Percentiles rank a stretch among this genome's conserved stretches.
Conservation (phyloP, 2,329 filamentous ascomycete species). For the Parafenestella ontariensis region DNA sequence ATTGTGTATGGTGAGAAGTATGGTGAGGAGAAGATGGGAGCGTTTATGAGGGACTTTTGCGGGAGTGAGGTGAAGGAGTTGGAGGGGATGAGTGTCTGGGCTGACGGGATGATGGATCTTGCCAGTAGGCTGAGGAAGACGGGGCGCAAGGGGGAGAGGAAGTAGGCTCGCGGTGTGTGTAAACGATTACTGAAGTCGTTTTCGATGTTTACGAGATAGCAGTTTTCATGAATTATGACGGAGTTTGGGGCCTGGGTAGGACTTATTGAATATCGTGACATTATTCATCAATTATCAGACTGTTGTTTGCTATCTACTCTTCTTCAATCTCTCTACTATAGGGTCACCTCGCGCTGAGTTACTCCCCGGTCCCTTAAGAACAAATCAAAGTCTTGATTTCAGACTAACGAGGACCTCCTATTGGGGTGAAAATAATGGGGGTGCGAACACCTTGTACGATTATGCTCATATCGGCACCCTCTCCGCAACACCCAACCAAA, state of each 20-base stretch:
- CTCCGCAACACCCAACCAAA: slow-evolving; percentile 59
- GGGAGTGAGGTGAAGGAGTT: slow-evolving; percentile 33
- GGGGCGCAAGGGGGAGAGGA: slow-evolving; percentile 53
- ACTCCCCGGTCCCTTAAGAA: too few relatives aligned
- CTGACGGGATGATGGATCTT: slow-evolving; percentile 53
- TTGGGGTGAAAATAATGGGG: too few relatives aligned
- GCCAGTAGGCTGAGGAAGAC: slow-evolving; percentile 52
- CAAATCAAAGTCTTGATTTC: too few relatives aligned
- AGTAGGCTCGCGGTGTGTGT: slow-evolving; percentile 12
- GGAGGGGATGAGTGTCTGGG: slow-evolving; percentile 50
- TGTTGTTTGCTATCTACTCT: neutral
- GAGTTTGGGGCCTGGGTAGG: slow-evolving; percentile 4
- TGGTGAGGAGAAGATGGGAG: slow-evolving; percentile 75
- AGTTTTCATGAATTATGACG: slow-evolving; percentile 19
- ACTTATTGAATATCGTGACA: neutral
- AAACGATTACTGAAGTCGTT: neutral
- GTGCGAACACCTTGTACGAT: too few relatives aligned
- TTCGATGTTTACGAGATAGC: slow-evolving; percentile 9
- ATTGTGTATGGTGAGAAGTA: slow-evolving; percentile 82
- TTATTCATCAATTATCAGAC: neutral
- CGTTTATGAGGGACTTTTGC: slow-evolving; percentile 69
- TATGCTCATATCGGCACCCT: slow-evolving; percentile 56
- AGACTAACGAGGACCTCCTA: too few relatives aligned
- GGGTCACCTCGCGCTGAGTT: too few relatives aligned
- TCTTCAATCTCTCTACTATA: too few relatives aligned